These are phyloP conservation scores for Verticillium nubilum DNA, from an alignment of 2,329 filamentous ascomycete genomes.

Conservation along the genomic window DNA sequence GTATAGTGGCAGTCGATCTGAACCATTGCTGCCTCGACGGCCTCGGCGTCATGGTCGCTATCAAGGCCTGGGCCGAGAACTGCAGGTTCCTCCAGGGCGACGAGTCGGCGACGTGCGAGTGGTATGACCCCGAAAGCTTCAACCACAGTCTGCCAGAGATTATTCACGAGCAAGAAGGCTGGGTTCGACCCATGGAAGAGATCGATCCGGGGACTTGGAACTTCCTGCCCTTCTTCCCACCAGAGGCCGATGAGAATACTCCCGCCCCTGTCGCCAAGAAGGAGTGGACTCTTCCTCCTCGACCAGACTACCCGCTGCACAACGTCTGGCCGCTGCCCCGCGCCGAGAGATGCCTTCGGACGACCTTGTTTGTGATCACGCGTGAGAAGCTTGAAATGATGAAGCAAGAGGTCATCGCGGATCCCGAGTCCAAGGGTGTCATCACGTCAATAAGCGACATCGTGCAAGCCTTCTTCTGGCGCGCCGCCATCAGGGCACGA, in stretches of 20 bases:
- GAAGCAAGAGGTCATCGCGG: conserved; percentile 20
- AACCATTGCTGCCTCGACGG: conserved; percentile 15
- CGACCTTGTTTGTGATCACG: conserved; percentile 25
- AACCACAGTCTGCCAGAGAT: conserved; percentile 21
- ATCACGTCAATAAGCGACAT: conserved; percentile 28
- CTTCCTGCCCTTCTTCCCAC: neutral
- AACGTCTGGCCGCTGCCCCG: conserved; percentile 22
- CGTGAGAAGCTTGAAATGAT: conserved; percentile 18
- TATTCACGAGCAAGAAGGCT: conserved; percentile 19
- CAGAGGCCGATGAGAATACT: neutral
- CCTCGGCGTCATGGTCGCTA: conserved; percentile 19
- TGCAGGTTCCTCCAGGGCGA: conserved; percentile 19
- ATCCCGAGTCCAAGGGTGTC: conserved; percentile 16
- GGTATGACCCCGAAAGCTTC: conserved; percentile 18
- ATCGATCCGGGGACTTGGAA: conserved; percentile 8
- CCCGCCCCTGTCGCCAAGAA: neutral
- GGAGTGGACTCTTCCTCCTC: conserved; percentile 10
- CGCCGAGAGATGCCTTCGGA: conserved; percentile 19
- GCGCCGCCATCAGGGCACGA: conserved; percentile 25
- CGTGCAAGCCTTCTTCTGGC: conserved; percentile 34
- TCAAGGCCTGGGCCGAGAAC: conserved; percentile 24
- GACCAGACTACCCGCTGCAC: conserved; percentile 19
- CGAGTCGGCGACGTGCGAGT: neutral
- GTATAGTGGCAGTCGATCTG: conserved; percentile 13
- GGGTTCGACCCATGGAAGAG: conserved; percentile 11